phyloP scores from a whole-genome alignment of 306 rosid genomes.

The Amphicarpaea edgeworthii region DNA sequence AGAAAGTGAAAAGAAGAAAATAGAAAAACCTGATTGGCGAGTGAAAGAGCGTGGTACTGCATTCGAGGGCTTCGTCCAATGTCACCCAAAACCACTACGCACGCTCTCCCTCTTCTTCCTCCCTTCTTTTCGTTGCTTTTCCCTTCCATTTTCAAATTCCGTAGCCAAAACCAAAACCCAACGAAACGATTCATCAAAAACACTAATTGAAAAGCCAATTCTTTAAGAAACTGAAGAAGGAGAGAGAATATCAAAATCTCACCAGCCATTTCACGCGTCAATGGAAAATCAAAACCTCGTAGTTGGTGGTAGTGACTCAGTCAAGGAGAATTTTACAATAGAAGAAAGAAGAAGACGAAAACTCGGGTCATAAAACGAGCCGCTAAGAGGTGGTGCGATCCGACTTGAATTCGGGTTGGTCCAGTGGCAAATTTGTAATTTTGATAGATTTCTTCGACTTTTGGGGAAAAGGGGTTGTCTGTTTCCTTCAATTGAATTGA shows the following conservation, averaged over 20 bases:
- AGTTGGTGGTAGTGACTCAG: slow-evolving; percentile 9
- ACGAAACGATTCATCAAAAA: slow-evolving; percentile 27
- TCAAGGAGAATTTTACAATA: not conserved
- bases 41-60: slow-evolving; percentile 97
- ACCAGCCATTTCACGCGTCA: slow-evolving; percentile 47
- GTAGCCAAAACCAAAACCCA: not conserved
- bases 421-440: slow-evolving; percentile 8
- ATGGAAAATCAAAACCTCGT: slow-evolving; percentile 35
- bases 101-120: slow-evolving; percentile 82
- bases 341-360: not conserved
- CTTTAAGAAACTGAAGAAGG: not conserved
- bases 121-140: slow-evolving; percentile 46
- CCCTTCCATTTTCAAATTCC: slow-evolving; percentile 35
- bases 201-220: not conserved
- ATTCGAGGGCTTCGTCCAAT: slow-evolving; percentile 98
- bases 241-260: not conserved
- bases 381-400: not conserved
- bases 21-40: slow-evolving; percentile 78
- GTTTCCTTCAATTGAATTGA: not conserved
- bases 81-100: slow-evolving; percentile 92
- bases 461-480: not conserved
- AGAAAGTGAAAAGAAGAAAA: not conserved
- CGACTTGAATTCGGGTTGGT: not conserved
- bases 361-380: slow-evolving; percentile 8
- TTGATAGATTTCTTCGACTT: not conserved